phyloP scores from a whole-genome alignment of 306 rosid species.

The Cucumis hystrix region DNA sequence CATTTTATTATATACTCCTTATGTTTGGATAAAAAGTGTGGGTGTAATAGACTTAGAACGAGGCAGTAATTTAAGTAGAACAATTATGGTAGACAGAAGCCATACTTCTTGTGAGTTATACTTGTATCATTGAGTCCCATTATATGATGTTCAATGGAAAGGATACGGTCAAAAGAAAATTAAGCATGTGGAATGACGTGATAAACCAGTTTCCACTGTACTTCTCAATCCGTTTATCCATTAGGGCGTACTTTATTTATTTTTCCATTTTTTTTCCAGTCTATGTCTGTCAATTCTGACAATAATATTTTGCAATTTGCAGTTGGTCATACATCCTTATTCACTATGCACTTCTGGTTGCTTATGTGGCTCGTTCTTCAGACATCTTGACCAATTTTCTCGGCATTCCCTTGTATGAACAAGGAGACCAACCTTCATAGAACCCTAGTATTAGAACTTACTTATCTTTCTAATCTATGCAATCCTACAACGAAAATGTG shows the following conservation, averaged over 20 bases:
- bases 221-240: background rate
- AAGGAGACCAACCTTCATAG: constrained; percentile 7
- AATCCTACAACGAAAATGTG: background rate
- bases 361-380: constrained; percentile 63
- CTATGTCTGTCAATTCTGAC: constrained; percentile 8
- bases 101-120: background rate
- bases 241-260: background rate
- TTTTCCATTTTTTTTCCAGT: background rate
- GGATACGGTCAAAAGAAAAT: too few species aligned
- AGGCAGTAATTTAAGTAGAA: background rate
- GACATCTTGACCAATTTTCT: constrained; percentile 60
- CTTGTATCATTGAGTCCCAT: background rate
- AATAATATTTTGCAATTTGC: constrained; percentile 27
- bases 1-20: background rate
- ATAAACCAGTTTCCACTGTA: background rate
- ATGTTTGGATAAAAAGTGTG: background rate
- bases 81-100: background rate
- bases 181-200: background rate
- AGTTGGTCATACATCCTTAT: constrained; percentile 82
- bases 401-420: constrained; percentile 47
- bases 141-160: background rate
- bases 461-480: constrained; percentile 1
- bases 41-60: background rate
- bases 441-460: background rate
- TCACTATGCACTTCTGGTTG: constrained; percentile 72